Base-by-base conservation (phyloP, 1,284 basidiomycete species). In the Moniliophthora roreri region DNA sequence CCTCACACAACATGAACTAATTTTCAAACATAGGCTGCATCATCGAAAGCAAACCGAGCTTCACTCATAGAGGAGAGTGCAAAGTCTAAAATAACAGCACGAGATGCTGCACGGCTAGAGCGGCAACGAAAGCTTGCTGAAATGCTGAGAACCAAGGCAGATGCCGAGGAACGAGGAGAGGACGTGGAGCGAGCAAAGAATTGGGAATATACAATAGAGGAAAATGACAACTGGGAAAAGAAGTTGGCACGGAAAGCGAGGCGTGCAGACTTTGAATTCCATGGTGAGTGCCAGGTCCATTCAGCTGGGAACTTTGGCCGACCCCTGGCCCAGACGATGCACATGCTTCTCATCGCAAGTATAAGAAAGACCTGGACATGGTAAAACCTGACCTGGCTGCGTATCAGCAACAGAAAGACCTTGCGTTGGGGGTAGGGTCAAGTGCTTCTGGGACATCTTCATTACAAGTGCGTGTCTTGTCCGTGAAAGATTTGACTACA, bases 151-250 rank as follows among this genome's bases (percentile, higher is more conserved):
- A 75, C 85, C 58, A 94, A 95, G 71, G 85, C 90, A 2, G 92
- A 96, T 60, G 92, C 94, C 0, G 87, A 89, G 65, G 94, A 94
- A 57, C 76, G 80, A 0, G 96, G 95, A 11, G 92, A 89, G 63
- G 84, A 87, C 60, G 75, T 84, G 2, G 83, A 87, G 61, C 76
- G 94, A 53, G 81, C 84, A 63, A 93, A 93, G 77, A 93, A 93
- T 64, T 96, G 93, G 93, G 86, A 92, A 63, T 98, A 91, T 74
- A 91, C 87, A 20, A 89, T 97, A 52, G 95, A 97, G 73, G 93
- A 97, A 71, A 95, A 94, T 63, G 93, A 98, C 62, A 74, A 82
- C 57, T 95, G 95, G 96, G 93, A 95, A 75, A 89, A 89, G 75
- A 94, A 94, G 72, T 70, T 83, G 60, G 85, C 83, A 35, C 70